phyloP scores from a whole-genome alignment of 257 asterid genomes.

The Plectranthus barbatus region DNA sequence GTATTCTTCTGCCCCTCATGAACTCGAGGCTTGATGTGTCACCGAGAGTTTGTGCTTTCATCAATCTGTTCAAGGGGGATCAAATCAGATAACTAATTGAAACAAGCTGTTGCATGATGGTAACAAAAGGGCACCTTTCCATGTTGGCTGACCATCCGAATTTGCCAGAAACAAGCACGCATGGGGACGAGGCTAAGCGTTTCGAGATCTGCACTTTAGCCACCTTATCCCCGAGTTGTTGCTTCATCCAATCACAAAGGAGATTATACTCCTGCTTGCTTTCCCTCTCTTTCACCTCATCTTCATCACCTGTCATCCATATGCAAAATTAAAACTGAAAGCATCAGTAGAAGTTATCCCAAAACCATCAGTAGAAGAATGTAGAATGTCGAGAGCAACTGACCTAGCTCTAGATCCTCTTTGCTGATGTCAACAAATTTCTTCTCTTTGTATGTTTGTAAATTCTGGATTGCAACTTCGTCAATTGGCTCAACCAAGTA shows the following conservation, averaged over 20 bases:
- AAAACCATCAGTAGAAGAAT: not conserved
- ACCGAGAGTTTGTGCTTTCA: constrained; percentile 95
- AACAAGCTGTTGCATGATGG: not conserved
- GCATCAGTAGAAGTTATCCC: not conserved
- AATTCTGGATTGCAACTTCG: constrained; percentile 89
- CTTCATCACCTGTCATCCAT: constrained; percentile 59
- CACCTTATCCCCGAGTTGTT: constrained; percentile 90
- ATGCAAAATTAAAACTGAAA: not conserved
- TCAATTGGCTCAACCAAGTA: constrained; percentile 92
- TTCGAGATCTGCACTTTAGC: constrained; percentile 95
- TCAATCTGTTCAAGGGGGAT: constrained; percentile 44
- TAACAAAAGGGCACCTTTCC: constrained; percentile 59
- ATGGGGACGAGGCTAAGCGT: constrained; percentile 92
- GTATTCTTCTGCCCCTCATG: constrained; percentile 95
- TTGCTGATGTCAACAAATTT: constrained; percentile 97
- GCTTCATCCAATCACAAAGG: constrained; percentile 94
- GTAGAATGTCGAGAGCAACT: constrained; percentile 8
- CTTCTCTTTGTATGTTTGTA: constrained; percentile 92
- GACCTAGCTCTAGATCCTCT: constrained; percentile 95
- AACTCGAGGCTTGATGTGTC: constrained; percentile 87
- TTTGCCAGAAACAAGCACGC: constrained; percentile 99
- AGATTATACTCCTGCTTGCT: constrained; percentile 71
- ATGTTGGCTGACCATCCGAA: constrained; percentile 99
- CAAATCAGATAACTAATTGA: not conserved
- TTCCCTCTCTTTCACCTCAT: constrained; percentile 87